Evolutionary conservation across 1,284 basidiomycete species (phyloP), one percentile per base, ranked within the genome.

Genomic region (Pseudomicrostroma phylloplanum): DNA sequence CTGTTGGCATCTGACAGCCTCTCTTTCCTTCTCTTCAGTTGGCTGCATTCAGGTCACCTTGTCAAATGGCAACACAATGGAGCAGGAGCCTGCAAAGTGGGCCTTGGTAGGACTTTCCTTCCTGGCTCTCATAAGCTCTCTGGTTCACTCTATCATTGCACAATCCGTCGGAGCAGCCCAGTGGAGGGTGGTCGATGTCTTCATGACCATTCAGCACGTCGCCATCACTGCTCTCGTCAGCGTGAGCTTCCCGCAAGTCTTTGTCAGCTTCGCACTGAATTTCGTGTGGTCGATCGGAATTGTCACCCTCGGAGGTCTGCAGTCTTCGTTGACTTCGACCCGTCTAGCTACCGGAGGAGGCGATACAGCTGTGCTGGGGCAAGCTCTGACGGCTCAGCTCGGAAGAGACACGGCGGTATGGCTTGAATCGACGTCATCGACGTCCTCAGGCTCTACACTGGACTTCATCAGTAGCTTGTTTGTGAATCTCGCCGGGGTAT

Each of bases 1-100:
- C 9, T 9, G 30, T 36, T 36, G 30, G 30, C 30, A 9, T 36
- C 30, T 36, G 30, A 36, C 30, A 36, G 30, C 30, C 9, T 3
- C 9, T 36, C 30, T 36, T 36, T n/a, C n/a, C 30, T 36, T 36
- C 30, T 36, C 9, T 9, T 36, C 30, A 63, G 89, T 88, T 54
- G 91, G 91, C 0, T 98, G 93, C 72, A 84, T 97, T 2, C 91
- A 94, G 79, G 86, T 91, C 8, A 94, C 92, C 0, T 82, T 97
- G 3, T 87, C 89, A 21, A 98, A 97, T 76, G 92, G 93, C 11
- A 88, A 88, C 85, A 90, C 91, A 0, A 85, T 87, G 0, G 85
- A 86, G 63, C 89, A 90, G 78, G 77, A 81, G 3, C 86, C 85
- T 1, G 92, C 91, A 13, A 84, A 86, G 71, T 94, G 90, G 89